These are phyloP conservation scores for Thelonectria blattea DNA, from an alignment of 2,329 filamentous ascomycete genomes.

Conservation along the genomic window DNA sequence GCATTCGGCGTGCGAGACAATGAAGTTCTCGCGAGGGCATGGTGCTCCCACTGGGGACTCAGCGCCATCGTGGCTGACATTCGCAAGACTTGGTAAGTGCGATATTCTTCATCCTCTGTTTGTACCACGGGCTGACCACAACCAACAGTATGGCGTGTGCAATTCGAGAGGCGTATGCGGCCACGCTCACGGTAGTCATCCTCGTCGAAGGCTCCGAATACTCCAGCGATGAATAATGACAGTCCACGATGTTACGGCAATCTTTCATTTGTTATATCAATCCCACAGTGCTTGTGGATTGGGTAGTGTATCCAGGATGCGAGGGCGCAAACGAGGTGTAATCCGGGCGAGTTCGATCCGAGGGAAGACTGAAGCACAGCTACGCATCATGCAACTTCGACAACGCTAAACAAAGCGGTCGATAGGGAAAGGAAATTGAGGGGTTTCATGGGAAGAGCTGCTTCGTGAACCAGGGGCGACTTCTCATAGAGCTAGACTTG, in stretches of 20 bases:
- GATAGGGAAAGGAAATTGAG: not conserved
- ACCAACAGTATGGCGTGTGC: slow-evolving; percentile 70
- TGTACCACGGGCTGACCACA: slow-evolving; percentile 18
- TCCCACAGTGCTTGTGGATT: slow-evolving; percentile 7
- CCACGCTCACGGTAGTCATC: slow-evolving; percentile 74
- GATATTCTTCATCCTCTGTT: not conserved
- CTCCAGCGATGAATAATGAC: slow-evolving; percentile 50
- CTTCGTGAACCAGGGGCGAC: not conserved
- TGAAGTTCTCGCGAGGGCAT: slow-evolving; percentile 76
- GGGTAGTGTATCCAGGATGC: slow-evolving; percentile 2
- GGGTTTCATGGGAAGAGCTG: not conserved
- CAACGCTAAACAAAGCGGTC: not conserved
- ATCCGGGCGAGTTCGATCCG: slow-evolving; percentile 2
- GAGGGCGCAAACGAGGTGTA: slow-evolving; percentile 1
- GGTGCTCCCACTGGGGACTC: slow-evolving; percentile 78
- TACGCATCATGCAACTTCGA: not conserved
- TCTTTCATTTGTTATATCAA: slow-evolving; percentile 19
- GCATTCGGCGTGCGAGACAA: slow-evolving; percentile 77
- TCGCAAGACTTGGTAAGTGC: slow-evolving; percentile 67
- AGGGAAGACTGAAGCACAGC: not conserved
- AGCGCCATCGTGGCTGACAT: slow-evolving; percentile 74
- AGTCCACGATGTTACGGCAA: slow-evolving; percentile 31
- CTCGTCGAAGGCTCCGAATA: slow-evolving; percentile 59
- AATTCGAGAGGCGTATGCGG: slow-evolving; percentile 77
- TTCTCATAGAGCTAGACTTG: slow-evolving; percentile 7